phyloP scores from a whole-genome alignment of 129 eudicot genomes.

The Saposhnikovia divaricata region DNA sequence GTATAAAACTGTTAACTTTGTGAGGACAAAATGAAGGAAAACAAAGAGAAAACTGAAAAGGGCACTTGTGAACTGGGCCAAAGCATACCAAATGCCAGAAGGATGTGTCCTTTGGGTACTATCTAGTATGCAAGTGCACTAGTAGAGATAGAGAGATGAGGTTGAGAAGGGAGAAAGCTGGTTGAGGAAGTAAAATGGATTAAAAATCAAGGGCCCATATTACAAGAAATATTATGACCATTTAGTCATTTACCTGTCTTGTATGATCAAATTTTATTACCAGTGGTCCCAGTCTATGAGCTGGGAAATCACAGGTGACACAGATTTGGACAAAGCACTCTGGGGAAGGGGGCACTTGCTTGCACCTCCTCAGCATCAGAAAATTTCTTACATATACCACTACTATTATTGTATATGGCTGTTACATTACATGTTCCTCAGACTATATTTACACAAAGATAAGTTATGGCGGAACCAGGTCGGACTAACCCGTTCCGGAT shows the following conservation, averaged over 20 bases:
- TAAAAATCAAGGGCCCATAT: conserved; percentile 20
- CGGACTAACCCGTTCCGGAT: too few species aligned
- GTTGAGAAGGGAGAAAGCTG: not conserved
- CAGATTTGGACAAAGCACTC: conserved; percentile 32
- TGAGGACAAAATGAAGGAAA: conserved; percentile 2
- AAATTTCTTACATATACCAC: not conserved
- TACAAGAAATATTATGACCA: conserved; percentile 24
- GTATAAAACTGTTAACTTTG: not conserved
- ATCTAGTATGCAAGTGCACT: not conserved
- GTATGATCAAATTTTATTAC: conserved; percentile 12
- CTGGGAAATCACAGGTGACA: conserved; percentile 33
- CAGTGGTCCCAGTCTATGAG: conserved; percentile 46
- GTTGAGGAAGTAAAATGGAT: not conserved
- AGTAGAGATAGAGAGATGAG: not conserved
- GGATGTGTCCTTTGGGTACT: conserved; percentile 8
- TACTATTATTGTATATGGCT: not conserved
- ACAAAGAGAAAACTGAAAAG: not conserved
- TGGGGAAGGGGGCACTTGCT: conserved; percentile 4
- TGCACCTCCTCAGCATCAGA: conserved; percentile 15
- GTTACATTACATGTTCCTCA: conserved; percentile 9
- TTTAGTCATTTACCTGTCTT: conserved; percentile 1
- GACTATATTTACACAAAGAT: not conserved
- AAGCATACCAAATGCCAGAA: conserved; percentile 1
- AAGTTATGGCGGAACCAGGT: too few species aligned
- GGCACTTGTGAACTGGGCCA: not conserved